Conservation (phyloP, 2,329 filamentous ascomycete species). For the Diaporthe sp. region DNA sequence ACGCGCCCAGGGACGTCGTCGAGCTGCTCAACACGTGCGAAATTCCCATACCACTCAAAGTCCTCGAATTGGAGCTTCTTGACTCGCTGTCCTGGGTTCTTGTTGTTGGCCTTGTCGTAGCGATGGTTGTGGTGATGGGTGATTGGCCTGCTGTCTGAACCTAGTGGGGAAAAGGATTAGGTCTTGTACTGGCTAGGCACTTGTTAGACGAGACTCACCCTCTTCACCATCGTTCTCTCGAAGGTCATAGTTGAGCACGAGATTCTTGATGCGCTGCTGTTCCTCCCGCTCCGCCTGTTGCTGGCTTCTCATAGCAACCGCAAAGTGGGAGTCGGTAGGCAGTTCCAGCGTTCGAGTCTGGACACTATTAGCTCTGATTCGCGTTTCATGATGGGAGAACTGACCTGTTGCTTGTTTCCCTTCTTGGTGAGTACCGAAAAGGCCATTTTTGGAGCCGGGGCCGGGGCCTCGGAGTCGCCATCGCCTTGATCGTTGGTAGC, state of each 20-base stretch:
- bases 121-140: conserved; percentile 63
- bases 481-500: conserved; percentile 49
- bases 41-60: conserved; percentile 85
- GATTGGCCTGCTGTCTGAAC: conserved; percentile 57
- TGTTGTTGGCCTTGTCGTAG: conserved; percentile 63
- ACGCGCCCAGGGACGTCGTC: conserved; percentile 4
- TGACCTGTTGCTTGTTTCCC: conserved; percentile 92
- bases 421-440: conserved; percentile 96
- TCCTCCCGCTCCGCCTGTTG: conserved; percentile 96
- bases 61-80: conserved; percentile 95
- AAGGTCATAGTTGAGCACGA: conserved; percentile 96
- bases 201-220: conserved; percentile 64
- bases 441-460: conserved; percentile 80
- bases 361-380: conserved; percentile 34
- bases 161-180: conserved; percentile 46
- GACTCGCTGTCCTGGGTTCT: conserved; percentile 80
- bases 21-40: background rate
- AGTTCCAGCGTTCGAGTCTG: conserved; percentile 92
- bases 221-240: conserved; percentile 84
- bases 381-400: conserved; percentile 34
- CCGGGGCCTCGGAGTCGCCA: conserved; percentile 40
- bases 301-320: conserved; percentile 94
- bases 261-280: conserved; percentile 97
- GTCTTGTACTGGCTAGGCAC: no score
- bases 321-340: conserved; percentile 91